Evolutionary conservation across 73 alveolate species (phyloP).

Genomic region (Paramecium octaurelia): DNA sequence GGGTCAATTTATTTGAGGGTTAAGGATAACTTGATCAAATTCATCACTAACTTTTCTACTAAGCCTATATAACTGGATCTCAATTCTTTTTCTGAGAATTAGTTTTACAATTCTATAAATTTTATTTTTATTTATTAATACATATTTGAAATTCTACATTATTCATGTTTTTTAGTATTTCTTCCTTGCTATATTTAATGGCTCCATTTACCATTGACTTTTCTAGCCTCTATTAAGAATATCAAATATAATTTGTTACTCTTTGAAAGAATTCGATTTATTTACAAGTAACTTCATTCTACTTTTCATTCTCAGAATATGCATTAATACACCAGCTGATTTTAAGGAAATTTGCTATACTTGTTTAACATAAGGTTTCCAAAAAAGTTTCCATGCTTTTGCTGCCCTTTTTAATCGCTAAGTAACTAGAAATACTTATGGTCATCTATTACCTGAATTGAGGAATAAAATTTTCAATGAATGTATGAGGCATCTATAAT

Average conservation of each 20-base stretch:
- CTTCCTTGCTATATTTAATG: background rate
- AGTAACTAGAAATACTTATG: background rate
- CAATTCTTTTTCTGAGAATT: background rate
- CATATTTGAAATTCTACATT: conserved; percentile 46
- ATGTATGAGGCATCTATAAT: conserved; percentile 1
- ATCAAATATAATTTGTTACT: background rate
- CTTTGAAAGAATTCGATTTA: background rate
- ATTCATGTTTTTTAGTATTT: conserved; percentile 1
- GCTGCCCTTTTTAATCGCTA: background rate
- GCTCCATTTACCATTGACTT: conserved; percentile 43
- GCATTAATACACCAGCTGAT: conserved; percentile 35
- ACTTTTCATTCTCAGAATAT: background rate
- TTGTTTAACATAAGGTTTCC: conserved; percentile 5
- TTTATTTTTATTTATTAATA: background rate
- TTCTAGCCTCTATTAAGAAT: conserved; percentile 7
- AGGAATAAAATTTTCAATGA: conserved; percentile 22
- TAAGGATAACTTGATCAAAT: background rate
- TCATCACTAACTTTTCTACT: conserved; percentile 22
- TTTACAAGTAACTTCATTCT: background rate
- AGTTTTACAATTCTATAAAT: background rate
- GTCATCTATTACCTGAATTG: background rate
- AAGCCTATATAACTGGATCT: background rate
- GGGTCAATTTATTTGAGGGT: conserved; percentile 10
- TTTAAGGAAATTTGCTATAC: conserved; percentile 3
- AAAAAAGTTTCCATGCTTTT: conserved; percentile 45